Percentiles rank a stretch among this genome's conserved stretches.
phyloP scores from a whole-genome alignment of 2,329 filamentous ascomycete species.

The Scedosporium minutisporum region DNA sequence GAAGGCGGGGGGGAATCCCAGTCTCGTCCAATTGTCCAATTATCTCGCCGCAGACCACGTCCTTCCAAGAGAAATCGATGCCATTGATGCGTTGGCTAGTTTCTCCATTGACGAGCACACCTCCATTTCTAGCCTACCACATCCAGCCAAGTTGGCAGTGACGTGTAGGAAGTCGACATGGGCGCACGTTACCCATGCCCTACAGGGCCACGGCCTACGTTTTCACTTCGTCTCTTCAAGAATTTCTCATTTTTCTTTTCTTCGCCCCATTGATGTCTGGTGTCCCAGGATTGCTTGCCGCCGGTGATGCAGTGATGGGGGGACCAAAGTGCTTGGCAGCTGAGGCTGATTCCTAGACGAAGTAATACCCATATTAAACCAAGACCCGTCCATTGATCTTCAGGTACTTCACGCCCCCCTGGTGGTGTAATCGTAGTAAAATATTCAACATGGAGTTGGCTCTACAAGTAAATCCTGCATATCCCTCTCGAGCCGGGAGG shows the following conservation, averaged over 20 bases:
- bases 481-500: neutral
- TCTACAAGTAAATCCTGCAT: neutral
- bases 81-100: neutral
- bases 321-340: slow-evolving; percentile 3
- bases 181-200: neutral
- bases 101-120: neutral
- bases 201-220: neutral
- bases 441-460: neutral
- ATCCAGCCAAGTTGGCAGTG: neutral
- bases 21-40: neutral
- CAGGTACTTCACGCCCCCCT: neutral
- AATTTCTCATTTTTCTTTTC: neutral
- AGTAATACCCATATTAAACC: too few species aligned
- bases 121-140: neutral
- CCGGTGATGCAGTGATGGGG: neutral
- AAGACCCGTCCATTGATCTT: too few species aligned
- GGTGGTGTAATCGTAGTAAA: neutral
- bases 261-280: neutral
- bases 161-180: neutral
- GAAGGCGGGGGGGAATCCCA: neutral
- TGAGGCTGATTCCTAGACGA: neutral
- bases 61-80: neutral
- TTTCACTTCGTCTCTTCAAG: neutral
- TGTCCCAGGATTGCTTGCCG: neutral
- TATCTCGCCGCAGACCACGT: too few species aligned